Evolutionary conservation across 2,329 filamentous ascomycete genomes (phyloP).

Genomic region (Daldinia sp.): DNA sequence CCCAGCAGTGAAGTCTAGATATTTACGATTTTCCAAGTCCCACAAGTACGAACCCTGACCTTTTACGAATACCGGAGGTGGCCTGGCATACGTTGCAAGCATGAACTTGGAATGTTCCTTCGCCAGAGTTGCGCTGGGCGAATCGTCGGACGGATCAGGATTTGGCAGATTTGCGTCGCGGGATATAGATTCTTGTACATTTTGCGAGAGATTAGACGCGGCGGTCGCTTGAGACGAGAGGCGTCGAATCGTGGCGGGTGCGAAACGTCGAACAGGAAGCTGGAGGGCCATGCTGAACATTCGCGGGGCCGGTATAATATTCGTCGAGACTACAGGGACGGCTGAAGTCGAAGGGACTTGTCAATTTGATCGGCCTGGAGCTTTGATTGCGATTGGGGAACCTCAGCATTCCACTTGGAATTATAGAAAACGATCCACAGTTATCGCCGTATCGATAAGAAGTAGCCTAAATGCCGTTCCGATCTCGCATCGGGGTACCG

Average conservation of each 20-base stretch:
- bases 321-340: neutral
- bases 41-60: conserved; percentile 88
- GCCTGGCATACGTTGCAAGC: conserved; percentile 94
- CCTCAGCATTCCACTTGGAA: conserved; percentile 16
- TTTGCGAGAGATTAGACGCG: conserved; percentile 41
- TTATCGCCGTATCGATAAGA: conserved; percentile 24
- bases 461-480: conserved; percentile 27
- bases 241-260: conserved; percentile 34
- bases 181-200: conserved; percentile 38
- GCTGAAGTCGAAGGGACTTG: neutral
- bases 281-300: conserved; percentile 41
- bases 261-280: conserved; percentile 36
- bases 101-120: conserved; percentile 83
- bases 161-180: conserved; percentile 45
- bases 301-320: neutral
- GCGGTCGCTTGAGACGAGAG: conserved; percentile 41
- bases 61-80: conserved; percentile 86
- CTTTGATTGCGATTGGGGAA: conserved; percentile 10
- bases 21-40: conserved; percentile 88
- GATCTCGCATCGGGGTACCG: conserved; percentile 24
- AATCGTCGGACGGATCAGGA: conserved; percentile 45
- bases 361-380: conserved; percentile 8
- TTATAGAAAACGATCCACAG: conserved; percentile 11
- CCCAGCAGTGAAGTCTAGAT: conserved; percentile 93
- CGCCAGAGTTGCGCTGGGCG: conserved; percentile 73